Percentiles rank a stretch among this genome's conserved stretches.
Conservation (phyloP, 1,284 basidiomycete genomes). For the Inonotus obliquus region DNA sequence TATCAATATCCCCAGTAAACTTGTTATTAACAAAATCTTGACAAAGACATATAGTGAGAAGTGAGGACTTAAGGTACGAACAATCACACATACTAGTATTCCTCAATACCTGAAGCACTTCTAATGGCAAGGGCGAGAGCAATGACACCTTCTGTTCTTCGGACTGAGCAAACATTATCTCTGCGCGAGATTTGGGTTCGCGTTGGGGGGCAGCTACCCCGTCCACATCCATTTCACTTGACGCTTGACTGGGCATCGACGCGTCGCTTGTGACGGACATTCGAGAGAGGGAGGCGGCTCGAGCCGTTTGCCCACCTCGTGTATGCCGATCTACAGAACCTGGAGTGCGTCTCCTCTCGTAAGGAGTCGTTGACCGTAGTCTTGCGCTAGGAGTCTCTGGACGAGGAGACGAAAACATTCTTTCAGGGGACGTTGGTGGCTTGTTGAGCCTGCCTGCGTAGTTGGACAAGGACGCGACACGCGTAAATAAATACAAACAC, state of each 20-base stretch:
- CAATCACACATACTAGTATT: constrained; percentile 48
- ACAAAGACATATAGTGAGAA: background rate
- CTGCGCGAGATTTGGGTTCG: constrained; percentile 34
- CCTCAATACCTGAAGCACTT: constrained; percentile 66
- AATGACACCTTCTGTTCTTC: constrained; percentile 65
- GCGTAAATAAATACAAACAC: constrained; percentile 12
- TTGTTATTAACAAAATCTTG: constrained; percentile 64
- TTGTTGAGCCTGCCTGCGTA: background rate
- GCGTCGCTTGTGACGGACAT: constrained; percentile 17
- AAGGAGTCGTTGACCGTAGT: background rate
- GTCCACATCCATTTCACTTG: constrained; percentile 17
- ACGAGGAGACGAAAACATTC: constrained; percentile 17
- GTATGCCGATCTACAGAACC: background rate
- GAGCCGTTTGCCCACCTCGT: background rate
- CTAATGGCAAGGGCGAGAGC: constrained; percentile 65
- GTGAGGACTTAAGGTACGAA: background rate
- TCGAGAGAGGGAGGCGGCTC: constrained; percentile 4
- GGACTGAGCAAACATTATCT: constrained; percentile 64
- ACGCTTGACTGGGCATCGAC: constrained; percentile 1
- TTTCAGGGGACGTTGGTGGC: background rate
- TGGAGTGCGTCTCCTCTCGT: background rate
- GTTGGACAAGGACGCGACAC: constrained; percentile 1
- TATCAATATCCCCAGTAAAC: constrained; percentile 68
- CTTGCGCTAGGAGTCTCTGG: background rate
- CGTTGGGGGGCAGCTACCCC: background rate